Percentiles rank a stretch among this genome's conserved stretches.
Evolutionary conservation across 2,329 filamentous ascomycete species (phyloP).

Genomic region (Fusarium veterinarium): DNA sequence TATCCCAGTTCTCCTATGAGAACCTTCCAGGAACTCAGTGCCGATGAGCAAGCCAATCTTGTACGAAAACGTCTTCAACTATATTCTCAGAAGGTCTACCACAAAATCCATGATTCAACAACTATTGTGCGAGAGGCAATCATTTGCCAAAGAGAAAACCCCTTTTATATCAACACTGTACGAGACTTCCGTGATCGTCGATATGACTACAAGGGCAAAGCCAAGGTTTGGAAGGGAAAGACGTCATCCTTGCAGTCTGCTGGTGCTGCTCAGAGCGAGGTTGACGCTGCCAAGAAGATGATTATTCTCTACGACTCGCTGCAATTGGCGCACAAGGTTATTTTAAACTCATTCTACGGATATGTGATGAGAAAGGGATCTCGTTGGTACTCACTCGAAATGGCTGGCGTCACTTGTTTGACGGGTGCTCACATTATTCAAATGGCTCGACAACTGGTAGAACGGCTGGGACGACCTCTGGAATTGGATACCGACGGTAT

Average conservation of each 20-base stretch:
- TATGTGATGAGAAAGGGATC: conserved; percentile 99
- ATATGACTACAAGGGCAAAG: conserved; percentile 98
- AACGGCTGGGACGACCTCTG: conserved; percentile 89
- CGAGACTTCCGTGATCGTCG: conserved; percentile 95
- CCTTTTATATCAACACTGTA: conserved; percentile 97
- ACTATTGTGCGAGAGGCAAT: conserved; percentile 96
- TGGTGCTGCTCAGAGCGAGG: conserved; percentile 78
- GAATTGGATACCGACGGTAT: conserved; percentile 99
- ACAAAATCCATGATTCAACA: conserved; percentile 96
- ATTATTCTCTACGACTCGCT: conserved; percentile 95
- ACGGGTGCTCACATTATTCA: conserved; percentile 98
- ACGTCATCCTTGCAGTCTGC: conserved; percentile 86
- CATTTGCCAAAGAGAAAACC: conserved; percentile 97
- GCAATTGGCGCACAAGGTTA: conserved; percentile 98
- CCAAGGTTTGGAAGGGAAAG: conserved; percentile 99
- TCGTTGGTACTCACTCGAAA: conserved; percentile 98
- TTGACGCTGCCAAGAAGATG: conserved; percentile 99
- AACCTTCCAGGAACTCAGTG: conserved; percentile 81
- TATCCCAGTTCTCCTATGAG: conserved; percentile 75
- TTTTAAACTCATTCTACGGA: conserved; percentile 98
- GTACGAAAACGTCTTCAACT: conserved; percentile 89
- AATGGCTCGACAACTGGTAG: conserved; percentile 91
- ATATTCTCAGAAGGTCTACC: conserved; percentile 98
- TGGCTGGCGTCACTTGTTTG: conserved; percentile 97
- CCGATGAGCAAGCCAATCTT: conserved; percentile 83